phyloP scores from a whole-genome alignment of 31 red algal genomes.

The Porphyra umbilicalis region DNA sequence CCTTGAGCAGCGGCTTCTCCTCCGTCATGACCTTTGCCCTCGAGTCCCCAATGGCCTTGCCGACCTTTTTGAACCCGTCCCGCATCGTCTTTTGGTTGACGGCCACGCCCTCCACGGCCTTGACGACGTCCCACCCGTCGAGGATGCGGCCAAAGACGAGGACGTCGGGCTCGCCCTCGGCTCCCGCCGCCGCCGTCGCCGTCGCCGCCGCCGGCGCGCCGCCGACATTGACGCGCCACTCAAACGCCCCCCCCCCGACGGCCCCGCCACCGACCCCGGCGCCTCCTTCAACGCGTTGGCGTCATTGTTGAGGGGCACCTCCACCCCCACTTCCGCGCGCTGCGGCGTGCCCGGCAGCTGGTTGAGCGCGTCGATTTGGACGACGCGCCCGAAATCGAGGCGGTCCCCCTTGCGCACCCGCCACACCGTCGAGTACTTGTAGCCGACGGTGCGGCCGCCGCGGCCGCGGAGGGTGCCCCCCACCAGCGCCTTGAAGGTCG shows the following conservation, averaged over 20 bases:
- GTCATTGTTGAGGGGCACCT: constrained; percentile 27
- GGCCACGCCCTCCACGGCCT: constrained; percentile 25
- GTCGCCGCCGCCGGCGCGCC: neutral
- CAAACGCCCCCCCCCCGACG: constrained; percentile 27
- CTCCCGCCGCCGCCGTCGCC: constrained; percentile 4
- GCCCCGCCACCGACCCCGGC: constrained; percentile 21
- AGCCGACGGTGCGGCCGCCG: constrained; percentile 34
- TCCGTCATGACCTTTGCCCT: constrained; percentile 35
- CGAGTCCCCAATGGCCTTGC: constrained; percentile 58
- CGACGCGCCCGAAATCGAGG: constrained; percentile 46
- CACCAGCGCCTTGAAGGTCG: constrained; percentile 48
- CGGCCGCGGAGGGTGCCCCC: constrained; percentile 34
- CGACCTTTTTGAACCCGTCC: constrained; percentile 52
- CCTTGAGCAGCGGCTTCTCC: neutral
- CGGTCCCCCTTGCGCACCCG: constrained; percentile 14
- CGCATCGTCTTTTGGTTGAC: constrained; percentile 49
- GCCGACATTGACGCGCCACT: constrained; percentile 21
- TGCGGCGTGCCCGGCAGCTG: constrained; percentile 41
- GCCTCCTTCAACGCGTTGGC: constrained; percentile 16
- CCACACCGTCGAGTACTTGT: constrained; percentile 19
- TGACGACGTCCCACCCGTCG: constrained; percentile 47
- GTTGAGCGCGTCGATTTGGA: constrained; percentile 44
- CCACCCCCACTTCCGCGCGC: constrained; percentile 13
- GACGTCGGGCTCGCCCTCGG: neutral
- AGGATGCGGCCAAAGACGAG: constrained; percentile 64